phyloP scores from a whole-genome alignment of 306 rosid genomes.

The Quercus bicolor region DNA sequence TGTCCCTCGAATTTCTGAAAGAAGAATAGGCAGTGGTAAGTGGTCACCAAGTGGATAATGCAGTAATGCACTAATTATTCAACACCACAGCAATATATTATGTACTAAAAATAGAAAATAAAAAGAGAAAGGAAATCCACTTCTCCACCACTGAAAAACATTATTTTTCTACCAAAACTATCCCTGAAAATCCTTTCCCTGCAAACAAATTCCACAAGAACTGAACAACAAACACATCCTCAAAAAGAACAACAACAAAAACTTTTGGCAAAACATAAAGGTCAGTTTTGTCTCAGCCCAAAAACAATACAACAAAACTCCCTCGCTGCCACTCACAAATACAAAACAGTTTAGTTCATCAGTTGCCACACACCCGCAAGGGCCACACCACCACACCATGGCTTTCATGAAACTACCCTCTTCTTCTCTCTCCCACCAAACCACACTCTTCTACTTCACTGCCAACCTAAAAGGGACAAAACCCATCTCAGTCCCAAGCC shows the following conservation, averaged over 20 bases:
- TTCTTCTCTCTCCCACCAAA: constrained; percentile 32
- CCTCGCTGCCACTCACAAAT: constrained; percentile 37
- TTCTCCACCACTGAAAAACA: too few species aligned
- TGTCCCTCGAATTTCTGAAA: too few species aligned
- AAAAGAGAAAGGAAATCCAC: background rate
- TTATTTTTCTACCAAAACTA: background rate
- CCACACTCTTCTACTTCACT: constrained; percentile 32
- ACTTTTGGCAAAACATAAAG: background rate
- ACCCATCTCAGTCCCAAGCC: constrained; percentile 32
- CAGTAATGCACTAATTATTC: constrained; percentile 11
- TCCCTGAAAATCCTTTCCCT: background rate
- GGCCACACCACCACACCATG: constrained; percentile 9
- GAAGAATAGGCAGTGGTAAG: too few species aligned
- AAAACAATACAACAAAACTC: background rate
- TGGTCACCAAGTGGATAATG: constrained; percentile 17
- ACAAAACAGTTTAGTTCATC: constrained; percentile 5
- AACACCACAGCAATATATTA: background rate
- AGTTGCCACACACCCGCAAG: background rate
- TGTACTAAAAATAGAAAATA: background rate
- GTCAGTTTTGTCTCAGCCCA: constrained; percentile 7
- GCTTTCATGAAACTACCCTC: constrained; percentile 27
- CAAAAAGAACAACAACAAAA: background rate
- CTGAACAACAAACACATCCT: background rate
- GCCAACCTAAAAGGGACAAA: constrained; percentile 22
- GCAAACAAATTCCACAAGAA: background rate